Evolutionary conservation across 2,329 filamentous ascomycete genomes (phyloP).

Genomic region (Clonostachys solani): DNA sequence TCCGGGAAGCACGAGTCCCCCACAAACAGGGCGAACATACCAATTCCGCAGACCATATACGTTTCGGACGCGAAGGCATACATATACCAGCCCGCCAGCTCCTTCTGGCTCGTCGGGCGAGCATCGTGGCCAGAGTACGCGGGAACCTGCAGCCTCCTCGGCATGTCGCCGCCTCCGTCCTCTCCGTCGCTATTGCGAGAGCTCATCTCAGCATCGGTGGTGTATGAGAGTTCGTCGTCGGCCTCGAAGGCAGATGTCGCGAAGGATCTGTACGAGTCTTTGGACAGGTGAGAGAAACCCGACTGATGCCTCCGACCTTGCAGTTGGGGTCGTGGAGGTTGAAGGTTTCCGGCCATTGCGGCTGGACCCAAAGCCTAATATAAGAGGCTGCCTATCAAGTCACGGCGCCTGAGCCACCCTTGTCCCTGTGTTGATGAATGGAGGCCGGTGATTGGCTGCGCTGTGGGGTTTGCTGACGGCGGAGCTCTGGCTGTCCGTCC

Average conservation of each 20-base stretch:
- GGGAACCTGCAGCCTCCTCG: slow-evolving; percentile 18
- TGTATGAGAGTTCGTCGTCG: slow-evolving; percentile 62
- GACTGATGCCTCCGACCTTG: slow-evolving; percentile 39
- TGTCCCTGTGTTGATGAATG: too few relatives aligned
- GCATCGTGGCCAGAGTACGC: slow-evolving; percentile 82
- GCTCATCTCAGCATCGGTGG: slow-evolving; percentile 26
- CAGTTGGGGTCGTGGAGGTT: slow-evolving; percentile 32
- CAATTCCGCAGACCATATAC: slow-evolving; percentile 78
- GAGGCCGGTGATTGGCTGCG: too few relatives aligned
- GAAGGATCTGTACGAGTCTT: slow-evolving; percentile 52
- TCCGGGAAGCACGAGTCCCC: too few relatives aligned
- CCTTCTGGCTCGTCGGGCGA: slow-evolving; percentile 79
- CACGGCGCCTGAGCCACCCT: too few relatives aligned
- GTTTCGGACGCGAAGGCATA: slow-evolving; percentile 97
- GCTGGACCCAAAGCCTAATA: neutral
- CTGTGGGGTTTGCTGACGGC: too few relatives aligned
- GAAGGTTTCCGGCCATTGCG: slow-evolving; percentile 2
- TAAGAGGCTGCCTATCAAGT: neutral
- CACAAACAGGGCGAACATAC: slow-evolving; percentile 39
- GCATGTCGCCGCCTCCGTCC: slow-evolving; percentile 13
- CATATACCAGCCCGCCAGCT: slow-evolving; percentile 91
- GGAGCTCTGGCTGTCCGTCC: too few relatives aligned
- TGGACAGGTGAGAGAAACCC: slow-evolving; percentile 45
- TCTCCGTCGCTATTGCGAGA: slow-evolving; percentile 28
- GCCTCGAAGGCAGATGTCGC: slow-evolving; percentile 60